Conservation (phyloP, 2,329 filamentous ascomycete species). For the Aspergillus fumigatiaffinis region DNA sequence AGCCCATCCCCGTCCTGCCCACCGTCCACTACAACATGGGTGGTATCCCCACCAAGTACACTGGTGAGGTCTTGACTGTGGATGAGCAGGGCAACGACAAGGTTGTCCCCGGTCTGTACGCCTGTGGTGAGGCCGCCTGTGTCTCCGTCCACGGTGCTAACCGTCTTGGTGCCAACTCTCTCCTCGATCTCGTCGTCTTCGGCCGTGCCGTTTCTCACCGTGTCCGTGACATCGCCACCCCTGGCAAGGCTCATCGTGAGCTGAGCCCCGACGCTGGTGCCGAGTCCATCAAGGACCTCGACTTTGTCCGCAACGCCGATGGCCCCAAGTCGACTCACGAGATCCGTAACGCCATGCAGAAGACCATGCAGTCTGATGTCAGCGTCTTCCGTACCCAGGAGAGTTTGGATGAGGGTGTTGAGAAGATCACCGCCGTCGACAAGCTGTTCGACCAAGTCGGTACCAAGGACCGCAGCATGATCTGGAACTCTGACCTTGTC, state of each 20-base stretch:
- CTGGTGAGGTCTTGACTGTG: slow-evolving; percentile 87
- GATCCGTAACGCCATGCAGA: slow-evolving; percentile 89
- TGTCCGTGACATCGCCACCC: slow-evolving; percentile 89
- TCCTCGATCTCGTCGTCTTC: slow-evolving; percentile 95
- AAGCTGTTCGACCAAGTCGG: slow-evolving; percentile 74
- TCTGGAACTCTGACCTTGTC: slow-evolving; percentile 97
- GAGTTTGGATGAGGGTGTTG: slow-evolving; percentile 87
- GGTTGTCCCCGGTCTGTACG: slow-evolving; percentile 90
- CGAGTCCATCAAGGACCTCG: slow-evolving; percentile 79
- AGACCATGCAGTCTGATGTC: slow-evolving; percentile 96
- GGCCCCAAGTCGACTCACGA: slow-evolving; percentile 86
- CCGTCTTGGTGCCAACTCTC: slow-evolving; percentile 95
- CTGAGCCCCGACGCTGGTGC: slow-evolving; percentile 81
- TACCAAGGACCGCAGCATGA: slow-evolving; percentile 99
- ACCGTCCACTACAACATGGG: slow-evolving; percentile 99
- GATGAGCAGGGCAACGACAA: slow-evolving; percentile 84
- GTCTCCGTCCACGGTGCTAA: slow-evolving; percentile 98
- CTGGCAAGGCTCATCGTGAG: slow-evolving; percentile 74
- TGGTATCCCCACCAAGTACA: slow-evolving; percentile 96
- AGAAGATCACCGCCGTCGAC: slow-evolving; percentile 82
- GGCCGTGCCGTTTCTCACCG: slow-evolving; percentile 96
- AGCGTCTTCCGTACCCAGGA: slow-evolving; percentile 95
- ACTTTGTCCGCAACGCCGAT: slow-evolving; percentile 77
- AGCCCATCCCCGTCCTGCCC: slow-evolving; percentile 92
- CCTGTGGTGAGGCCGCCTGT: slow-evolving; percentile 94